These are phyloP conservation scores for Saussurea involucrata DNA, from an alignment of 129 eudicot species.

Conservation along the genomic window DNA sequence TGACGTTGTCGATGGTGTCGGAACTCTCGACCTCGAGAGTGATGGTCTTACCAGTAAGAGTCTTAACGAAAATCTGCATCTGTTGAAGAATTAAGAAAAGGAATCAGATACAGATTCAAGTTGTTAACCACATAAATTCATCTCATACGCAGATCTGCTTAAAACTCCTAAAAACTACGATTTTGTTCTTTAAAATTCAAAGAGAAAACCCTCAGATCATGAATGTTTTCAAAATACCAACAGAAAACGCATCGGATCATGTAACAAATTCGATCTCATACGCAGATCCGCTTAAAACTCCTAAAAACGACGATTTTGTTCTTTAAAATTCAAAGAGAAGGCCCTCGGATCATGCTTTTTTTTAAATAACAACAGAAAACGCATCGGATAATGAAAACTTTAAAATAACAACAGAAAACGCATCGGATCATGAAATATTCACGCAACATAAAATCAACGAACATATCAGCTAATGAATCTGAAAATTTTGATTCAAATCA, in stretches of 20 bases:
- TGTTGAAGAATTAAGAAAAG: background rate
- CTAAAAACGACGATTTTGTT: background rate
- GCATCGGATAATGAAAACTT: background rate
- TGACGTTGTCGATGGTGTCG: background rate
- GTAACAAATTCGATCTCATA: background rate
- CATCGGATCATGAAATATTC: background rate
- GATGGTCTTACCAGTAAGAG: conserved; percentile 9
- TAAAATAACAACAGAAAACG: background rate
- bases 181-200: background rate
- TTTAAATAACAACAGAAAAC: background rate
- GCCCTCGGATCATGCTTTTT: background rate
- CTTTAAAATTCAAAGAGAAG: background rate
- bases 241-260: too few relatives aligned
- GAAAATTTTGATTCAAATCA: background rate
- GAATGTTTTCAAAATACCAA: too few relatives aligned
- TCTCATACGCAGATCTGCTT: background rate
- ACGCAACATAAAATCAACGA: background rate
- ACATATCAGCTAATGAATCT: background rate
- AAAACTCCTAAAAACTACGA: background rate
- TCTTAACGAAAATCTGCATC: conserved; percentile 17
- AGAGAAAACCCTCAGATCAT: too few relatives aligned
- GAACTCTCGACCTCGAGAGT: background rate
- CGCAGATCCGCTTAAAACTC: background rate
- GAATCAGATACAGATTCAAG: background rate
- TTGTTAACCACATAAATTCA: background rate